Evolutionary conservation across 768 basidiomycete genomes (phyloP).

Genomic region (Inosperma sp.): DNA sequence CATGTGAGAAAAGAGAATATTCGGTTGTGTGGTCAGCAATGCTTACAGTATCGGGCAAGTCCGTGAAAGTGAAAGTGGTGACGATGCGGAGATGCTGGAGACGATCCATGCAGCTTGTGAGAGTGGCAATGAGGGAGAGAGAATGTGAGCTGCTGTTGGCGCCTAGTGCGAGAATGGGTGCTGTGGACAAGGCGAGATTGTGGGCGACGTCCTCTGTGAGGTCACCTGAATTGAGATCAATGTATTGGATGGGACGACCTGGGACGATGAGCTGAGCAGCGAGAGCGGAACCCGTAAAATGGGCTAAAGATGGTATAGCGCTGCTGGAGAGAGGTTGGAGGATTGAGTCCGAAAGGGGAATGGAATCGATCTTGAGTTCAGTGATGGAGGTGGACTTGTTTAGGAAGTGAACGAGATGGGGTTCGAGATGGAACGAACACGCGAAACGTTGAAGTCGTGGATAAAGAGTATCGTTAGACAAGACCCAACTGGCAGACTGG

Average conservation of each 20-base stretch:
- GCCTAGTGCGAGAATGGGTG: slow-evolving; percentile 51
- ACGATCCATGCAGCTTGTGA: slow-evolving; percentile 53
- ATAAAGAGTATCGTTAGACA: slow-evolving; percentile 36
- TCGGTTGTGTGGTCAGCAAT: slow-evolving; percentile 12
- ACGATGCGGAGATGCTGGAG: slow-evolving; percentile 66
- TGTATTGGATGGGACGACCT: slow-evolving; percentile 58
- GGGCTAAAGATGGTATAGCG: slow-evolving; percentile 42
- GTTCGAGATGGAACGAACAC: slow-evolving; percentile 58
- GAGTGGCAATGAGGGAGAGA: slow-evolving; percentile 49
- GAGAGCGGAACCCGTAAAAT: slow-evolving; percentile 58
- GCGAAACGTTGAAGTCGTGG: slow-evolving; percentile 51
- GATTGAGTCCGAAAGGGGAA: slow-evolving; percentile 25
- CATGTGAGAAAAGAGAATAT: slow-evolving; percentile 20
- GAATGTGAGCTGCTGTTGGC: slow-evolving; percentile 57
- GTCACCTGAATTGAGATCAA: slow-evolving; percentile 60
- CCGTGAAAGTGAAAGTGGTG: slow-evolving; percentile 48
- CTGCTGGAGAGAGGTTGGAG: slow-evolving; percentile 35
- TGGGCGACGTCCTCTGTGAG: slow-evolving; percentile 53
- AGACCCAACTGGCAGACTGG: slow-evolving; percentile 50
- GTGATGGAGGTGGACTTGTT: slow-evolving; percentile 47
- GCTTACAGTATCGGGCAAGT: slow-evolving; percentile 50
- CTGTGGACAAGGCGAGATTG: slow-evolving; percentile 46
- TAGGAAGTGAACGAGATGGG: slow-evolving; percentile 56
- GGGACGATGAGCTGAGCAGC: slow-evolving; percentile 55
- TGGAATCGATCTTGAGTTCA: slow-evolving; percentile 53